Conservation (phyloP, 2,329 filamentous ascomycete species). For the Mycosphaerella sp. region DNA sequence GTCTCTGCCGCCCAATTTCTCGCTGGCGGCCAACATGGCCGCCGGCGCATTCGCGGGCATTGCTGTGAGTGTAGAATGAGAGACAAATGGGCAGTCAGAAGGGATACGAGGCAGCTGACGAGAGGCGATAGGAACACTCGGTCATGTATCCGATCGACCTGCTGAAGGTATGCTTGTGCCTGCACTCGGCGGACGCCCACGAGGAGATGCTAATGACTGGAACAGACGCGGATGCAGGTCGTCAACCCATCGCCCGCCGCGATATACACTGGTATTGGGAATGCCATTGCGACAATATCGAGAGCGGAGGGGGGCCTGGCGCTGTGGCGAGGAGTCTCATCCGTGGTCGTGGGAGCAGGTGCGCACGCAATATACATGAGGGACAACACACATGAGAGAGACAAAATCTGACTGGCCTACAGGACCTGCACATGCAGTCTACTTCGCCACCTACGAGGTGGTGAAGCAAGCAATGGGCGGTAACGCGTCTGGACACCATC, state of each 20-base stretch:
- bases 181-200: not conserved
- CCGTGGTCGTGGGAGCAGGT: slow-evolving; percentile 93
- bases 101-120: slow-evolving; percentile 10
- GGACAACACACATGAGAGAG: not conserved
- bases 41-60: slow-evolving; percentile 96
- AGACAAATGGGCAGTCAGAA: not conserved
- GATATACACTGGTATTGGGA: slow-evolving; percentile 82
- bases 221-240: slow-evolving; percentile 94
- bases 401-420: slow-evolving; percentile 27
- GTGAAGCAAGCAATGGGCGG: slow-evolving; percentile 96
- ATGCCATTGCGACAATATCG: slow-evolving; percentile 88
- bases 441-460: slow-evolving; percentile 96
- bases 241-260: slow-evolving; percentile 74
- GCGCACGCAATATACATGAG: slow-evolving; percentile 18
- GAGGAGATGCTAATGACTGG: slow-evolving; percentile 9
- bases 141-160: slow-evolving; percentile 99
- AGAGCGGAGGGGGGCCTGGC: slow-evolving; percentile 82
- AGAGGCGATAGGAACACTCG: slow-evolving; percentile 70
- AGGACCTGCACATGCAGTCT: slow-evolving; percentile 96
- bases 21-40: slow-evolving; percentile 86
- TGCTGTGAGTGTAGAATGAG: slow-evolving; percentile 55
- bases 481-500: slow-evolving; percentile 84
- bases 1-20: slow-evolving; percentile 88
- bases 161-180: slow-evolving; percentile 68
- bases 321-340: slow-evolving; percentile 93